Evolutionary conservation across 257 asterid genomes (phyloP), one percentile per base, ranked within the genome.

Genomic region (Nicotiana otophora): DNA sequence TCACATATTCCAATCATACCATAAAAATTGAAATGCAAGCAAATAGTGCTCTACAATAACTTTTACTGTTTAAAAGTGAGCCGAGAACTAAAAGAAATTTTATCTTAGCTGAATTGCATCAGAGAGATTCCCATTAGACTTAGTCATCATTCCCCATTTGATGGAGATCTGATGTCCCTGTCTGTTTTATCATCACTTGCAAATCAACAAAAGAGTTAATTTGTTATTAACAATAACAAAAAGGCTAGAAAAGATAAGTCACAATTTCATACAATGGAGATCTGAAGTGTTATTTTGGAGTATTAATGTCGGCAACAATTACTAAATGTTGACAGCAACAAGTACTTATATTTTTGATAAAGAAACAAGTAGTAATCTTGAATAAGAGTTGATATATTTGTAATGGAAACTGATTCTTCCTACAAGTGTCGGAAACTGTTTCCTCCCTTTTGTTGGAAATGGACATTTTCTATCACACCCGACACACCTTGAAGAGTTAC

Each of bases 71-170:
- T 55, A 4, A 16, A 55, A 6, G 1, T 1, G 7, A 60, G 31
- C 6, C 4, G 0, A 58, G 0, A 58, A 60, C 31, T 2, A 1
- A 20, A 60, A 10, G 1, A 0, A 1, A 20, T 5, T 70, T 70
- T 4, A 20, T 5, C 1, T 20, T 23, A 46, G 15, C 0, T 74
- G 36, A 74, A 74, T 14, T 72, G 93, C 95, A 92, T 91, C 97
- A 91, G 92, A 91, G 97, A 92, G 95, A 90, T 92, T 92, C 97
- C 93, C 93, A 92, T 88, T 89, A 90, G 86, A 74, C 80, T n/a
- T 28, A 88, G 90, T 92, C 97, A 88, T 88, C 92, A 39, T 20
- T 86, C 66, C 86, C 83, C 1, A 51, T 7, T 3, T 23, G 48
- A 19, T 15, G 63, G 82, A 87, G 89, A 88, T 90, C 26, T 23